Conservation (phyloP, 2,329 filamentous ascomycete species). For the Trichoderma atrobrunneum region DNA sequence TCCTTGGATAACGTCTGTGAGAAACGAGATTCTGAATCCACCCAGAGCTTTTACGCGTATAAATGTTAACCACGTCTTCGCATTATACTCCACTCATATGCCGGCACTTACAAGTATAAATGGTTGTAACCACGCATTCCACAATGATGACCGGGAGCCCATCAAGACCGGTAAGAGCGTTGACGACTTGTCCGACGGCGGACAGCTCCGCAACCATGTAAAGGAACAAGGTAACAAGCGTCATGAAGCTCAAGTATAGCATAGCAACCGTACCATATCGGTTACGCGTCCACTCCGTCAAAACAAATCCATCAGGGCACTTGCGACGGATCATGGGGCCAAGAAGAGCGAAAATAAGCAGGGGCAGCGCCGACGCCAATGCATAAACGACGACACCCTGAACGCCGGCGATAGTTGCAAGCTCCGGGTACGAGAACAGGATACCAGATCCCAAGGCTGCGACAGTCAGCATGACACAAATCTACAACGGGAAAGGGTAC, state of each 20-base stretch:
- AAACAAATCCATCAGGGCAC: slow-evolving; percentile 78
- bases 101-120: slow-evolving; percentile 69
- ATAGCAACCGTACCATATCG: slow-evolving; percentile 69
- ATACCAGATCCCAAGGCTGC: slow-evolving; percentile 80
- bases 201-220: slow-evolving; percentile 87
- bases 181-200: slow-evolving; percentile 75
- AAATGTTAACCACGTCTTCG: background rate
- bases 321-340: slow-evolving; percentile 76
- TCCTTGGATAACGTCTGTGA: slow-evolving; percentile 80
- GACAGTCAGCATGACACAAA: slow-evolving; percentile 40
- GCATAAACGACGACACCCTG: slow-evolving; percentile 78
- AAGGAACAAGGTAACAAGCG: slow-evolving; percentile 75
- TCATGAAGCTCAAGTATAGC: slow-evolving; percentile 73
- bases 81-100: background rate
- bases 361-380: slow-evolving; percentile 66
- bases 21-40: slow-evolving; percentile 79
- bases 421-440: slow-evolving; percentile 76
- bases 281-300: slow-evolving; percentile 81
- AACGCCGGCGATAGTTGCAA: slow-evolving; percentile 74
- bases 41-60: slow-evolving; percentile 59
- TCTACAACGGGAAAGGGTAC: slow-evolving; percentile 24
- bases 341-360: slow-evolving; percentile 70
- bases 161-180: slow-evolving; percentile 69
- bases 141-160: slow-evolving; percentile 75
- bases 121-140: slow-evolving; percentile 72